Evolutionary conservation across 2,329 filamentous ascomycete species (phyloP).

Genomic region (Teratosphaeriaceae sp.): DNA sequence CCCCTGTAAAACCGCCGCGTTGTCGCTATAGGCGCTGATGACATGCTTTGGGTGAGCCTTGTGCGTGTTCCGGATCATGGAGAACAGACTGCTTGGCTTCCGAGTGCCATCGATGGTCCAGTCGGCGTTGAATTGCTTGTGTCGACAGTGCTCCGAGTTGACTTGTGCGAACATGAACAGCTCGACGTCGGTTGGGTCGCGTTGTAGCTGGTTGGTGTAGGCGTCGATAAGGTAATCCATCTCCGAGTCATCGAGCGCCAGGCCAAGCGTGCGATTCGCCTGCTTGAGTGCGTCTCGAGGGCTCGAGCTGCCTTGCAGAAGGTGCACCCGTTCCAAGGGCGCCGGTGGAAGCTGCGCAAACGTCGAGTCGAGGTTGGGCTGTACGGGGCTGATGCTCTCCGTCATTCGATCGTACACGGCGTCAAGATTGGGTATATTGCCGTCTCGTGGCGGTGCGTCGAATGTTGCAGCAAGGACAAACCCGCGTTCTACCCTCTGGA

Average conservation of each 20-base stretch:
- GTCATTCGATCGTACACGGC: conserved; percentile 92
- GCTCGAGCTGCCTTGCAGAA: conserved; percentile 43
- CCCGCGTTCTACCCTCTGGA: conserved; percentile 79
- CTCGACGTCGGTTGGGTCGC: conserved; percentile 79
- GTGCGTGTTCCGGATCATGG: conserved; percentile 96
- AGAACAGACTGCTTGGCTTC: conserved; percentile 77
- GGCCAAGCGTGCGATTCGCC: conserved; percentile 76
- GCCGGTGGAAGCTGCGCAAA: conserved; percentile 64
- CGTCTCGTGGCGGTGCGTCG: conserved; percentile 42
- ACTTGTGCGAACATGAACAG: conserved; percentile 99
- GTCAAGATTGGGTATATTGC: conserved; percentile 57
- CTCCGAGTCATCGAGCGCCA: conserved; percentile 81
- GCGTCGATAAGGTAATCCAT: conserved; percentile 91
- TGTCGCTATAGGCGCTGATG: conserved; percentile 96
- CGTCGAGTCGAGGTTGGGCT: conserved; percentile 66
- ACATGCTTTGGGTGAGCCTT: conserved; percentile 68
- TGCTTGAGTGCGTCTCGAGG: conserved; percentile 68
- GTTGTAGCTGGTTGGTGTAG: conserved; percentile 59
- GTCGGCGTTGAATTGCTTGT: conserved; percentile 92
- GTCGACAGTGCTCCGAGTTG: conserved; percentile 88
- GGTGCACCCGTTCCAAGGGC: conserved; percentile 67
- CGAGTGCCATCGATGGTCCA: conserved; percentile 88
- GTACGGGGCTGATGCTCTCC: conserved; percentile 62
- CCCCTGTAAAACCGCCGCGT: conserved; percentile 84
- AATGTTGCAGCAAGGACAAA: conserved; percentile 65